A percentile compares a stretch with the other conserved stretches of the same genome.
These are phyloP conservation scores for Globisporangium cystogenes DNA, from an alignment of 352 stramenopile genomes.

Conservation along the genomic window DNA sequence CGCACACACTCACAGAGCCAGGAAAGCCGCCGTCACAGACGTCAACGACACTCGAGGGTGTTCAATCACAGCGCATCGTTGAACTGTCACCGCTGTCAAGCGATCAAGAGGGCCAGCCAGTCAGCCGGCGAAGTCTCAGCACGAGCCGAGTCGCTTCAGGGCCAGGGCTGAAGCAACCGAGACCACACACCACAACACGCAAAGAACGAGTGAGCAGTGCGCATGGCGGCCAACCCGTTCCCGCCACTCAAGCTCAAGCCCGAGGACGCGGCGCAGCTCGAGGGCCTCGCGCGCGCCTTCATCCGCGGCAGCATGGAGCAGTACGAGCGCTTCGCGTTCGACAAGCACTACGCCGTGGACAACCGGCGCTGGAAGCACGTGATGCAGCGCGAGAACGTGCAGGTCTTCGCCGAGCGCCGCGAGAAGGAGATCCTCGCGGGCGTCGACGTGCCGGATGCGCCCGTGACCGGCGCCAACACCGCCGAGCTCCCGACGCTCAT, in stretches of 20 bases:
- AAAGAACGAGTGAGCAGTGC: too few species aligned
- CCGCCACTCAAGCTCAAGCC: conserved; percentile 6
- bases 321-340: conserved; percentile 12
- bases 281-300: conserved; percentile 8
- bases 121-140: too few species aligned
- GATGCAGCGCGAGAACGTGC: conserved; percentile 6
- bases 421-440: neutral
- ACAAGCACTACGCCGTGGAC: conserved; percentile 4
- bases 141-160: too few species aligned
- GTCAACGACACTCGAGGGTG: too few species aligned
- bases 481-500: conserved; percentile 6
- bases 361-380: conserved; percentile 11
- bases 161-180: too few species aligned
- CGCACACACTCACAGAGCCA: too few species aligned
- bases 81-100: too few species aligned
- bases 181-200: too few species aligned
- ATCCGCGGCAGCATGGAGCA: conserved; percentile 5
- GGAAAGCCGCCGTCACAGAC: too few species aligned
- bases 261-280: conserved; percentile 11
- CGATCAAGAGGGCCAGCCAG: too few species aligned
- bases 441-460: conserved; percentile 1
- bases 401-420: conserved; percentile 7
- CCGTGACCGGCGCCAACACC: neutral
- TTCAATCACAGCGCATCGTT: too few species aligned
- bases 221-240: too few species aligned